phyloP scores from a whole-genome alignment of 2,329 filamentous ascomycete genomes.

The Dryadomyces quercus-mongolicae region DNA sequence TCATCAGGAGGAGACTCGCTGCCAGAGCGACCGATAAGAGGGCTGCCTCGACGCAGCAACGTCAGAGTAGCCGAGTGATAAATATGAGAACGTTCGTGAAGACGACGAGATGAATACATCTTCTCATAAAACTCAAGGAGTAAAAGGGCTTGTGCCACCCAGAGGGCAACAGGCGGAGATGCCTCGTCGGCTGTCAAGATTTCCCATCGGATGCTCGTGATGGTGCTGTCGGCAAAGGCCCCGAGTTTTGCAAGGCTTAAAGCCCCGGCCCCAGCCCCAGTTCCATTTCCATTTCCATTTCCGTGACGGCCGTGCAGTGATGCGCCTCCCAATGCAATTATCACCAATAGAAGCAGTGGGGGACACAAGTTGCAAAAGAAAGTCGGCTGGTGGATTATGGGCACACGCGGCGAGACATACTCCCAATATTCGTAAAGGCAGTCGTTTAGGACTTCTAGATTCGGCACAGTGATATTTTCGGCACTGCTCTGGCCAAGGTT shows the following conservation, averaged over 20 bases:
- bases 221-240: slow-evolving; percentile 46
- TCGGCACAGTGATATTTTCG: slow-evolving; percentile 41
- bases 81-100: slow-evolving; percentile 83
- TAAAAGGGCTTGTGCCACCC: slow-evolving; percentile 77
- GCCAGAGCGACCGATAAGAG: slow-evolving; percentile 67
- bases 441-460: slow-evolving; percentile 69
- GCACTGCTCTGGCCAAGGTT: slow-evolving; percentile 25
- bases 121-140: slow-evolving; percentile 86
- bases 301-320: slow-evolving; percentile 52
- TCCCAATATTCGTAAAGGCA: slow-evolving; percentile 84
- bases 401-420: slow-evolving; percentile 72
- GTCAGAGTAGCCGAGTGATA: slow-evolving; percentile 81
- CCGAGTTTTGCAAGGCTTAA: slow-evolving; percentile 33
- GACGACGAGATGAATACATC: slow-evolving; percentile 68
- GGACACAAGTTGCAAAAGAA: slow-evolving; percentile 73
- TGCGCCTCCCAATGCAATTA: slow-evolving; percentile 74
- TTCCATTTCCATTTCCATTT: background rate
- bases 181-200: slow-evolving; percentile 76
- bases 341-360: slow-evolving; percentile 63
- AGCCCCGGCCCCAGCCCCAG: slow-evolving; percentile 27
- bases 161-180: slow-evolving; percentile 69
- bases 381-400: slow-evolving; percentile 78
- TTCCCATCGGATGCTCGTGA: slow-evolving; percentile 66
- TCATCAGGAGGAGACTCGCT: slow-evolving; percentile 67
- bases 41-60: slow-evolving; percentile 73